phyloP scores from a whole-genome alignment of 2,329 filamentous ascomycete species.

The Zymoseptoria ardabiliae region DNA sequence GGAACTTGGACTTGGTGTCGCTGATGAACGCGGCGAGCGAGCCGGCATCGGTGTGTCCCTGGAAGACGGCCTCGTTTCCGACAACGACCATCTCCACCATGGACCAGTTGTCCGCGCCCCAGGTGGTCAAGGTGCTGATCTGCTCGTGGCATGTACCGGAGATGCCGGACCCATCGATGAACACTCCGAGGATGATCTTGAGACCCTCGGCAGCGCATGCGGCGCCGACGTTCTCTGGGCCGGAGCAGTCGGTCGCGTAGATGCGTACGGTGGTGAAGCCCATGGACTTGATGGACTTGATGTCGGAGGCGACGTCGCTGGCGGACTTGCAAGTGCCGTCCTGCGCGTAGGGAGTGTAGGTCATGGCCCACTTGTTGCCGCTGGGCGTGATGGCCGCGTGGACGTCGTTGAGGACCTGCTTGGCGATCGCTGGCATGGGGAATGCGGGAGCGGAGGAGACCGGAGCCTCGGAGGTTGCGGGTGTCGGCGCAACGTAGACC shows the following conservation, averaged over 20 bases:
- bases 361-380: constrained; percentile 41
- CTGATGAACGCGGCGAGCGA: constrained; percentile 65
- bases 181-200: constrained; percentile 81
- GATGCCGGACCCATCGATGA: constrained; percentile 59
- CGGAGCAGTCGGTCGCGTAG: constrained; percentile 88
- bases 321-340: constrained; percentile 38
- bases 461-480: constrained; percentile 4
- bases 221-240: constrained; percentile 65
- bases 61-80: constrained; percentile 85
- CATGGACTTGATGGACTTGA: constrained; percentile 36
- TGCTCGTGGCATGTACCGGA: constrained; percentile 57
- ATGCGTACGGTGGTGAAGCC: constrained; percentile 64
- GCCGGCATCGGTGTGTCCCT: constrained; percentile 56
- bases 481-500: constrained; percentile 1
- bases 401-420: constrained; percentile 1
- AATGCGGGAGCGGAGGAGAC: neutral
- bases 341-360: constrained; percentile 42
- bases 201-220: constrained; percentile 61
- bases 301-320: constrained; percentile 34
- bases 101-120: constrained; percentile 64
- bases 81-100: constrained; percentile 73
- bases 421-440: neutral
- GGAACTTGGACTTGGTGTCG: constrained; percentile 57
- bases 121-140: constrained; percentile 63
- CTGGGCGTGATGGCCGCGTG: constrained; percentile 26